A percentile compares a stretch with the other conserved stretches of the same genome.
Evolutionary conservation across 2,329 filamentous ascomycete genomes (phyloP).

Genomic region (Graphilbum fragrans): DNA sequence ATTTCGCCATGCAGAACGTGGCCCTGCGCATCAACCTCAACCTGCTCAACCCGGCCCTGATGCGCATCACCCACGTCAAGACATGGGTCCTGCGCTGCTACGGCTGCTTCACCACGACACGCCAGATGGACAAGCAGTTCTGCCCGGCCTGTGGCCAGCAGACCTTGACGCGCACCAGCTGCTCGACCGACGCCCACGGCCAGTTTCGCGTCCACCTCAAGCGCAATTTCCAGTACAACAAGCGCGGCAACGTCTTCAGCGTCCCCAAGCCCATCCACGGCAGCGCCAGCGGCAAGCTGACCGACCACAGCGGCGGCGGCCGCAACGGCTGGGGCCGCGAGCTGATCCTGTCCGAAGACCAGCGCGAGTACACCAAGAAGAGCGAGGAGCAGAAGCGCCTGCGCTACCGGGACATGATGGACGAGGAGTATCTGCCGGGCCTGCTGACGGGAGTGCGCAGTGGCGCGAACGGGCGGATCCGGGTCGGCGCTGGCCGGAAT

Average conservation of each 20-base stretch:
- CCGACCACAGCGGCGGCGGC: slow-evolving; percentile 44
- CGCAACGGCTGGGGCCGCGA: slow-evolving; percentile 78
- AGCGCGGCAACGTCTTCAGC: slow-evolving; percentile 80
- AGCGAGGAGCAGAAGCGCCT: slow-evolving; percentile 50
- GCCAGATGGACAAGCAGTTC: slow-evolving; percentile 81
- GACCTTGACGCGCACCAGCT: slow-evolving; percentile 73
- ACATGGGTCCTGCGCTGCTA: slow-evolving; percentile 89
- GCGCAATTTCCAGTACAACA: slow-evolving; percentile 94
- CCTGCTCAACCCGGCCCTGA: slow-evolving; percentile 56
- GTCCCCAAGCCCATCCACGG: slow-evolving; percentile 84
- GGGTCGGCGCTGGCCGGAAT: slow-evolving; percentile 74
- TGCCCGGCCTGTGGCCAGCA: slow-evolving; percentile 83
- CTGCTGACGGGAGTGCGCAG: slow-evolving; percentile 71
- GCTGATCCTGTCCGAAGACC: slow-evolving; percentile 82
- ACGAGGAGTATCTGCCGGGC: slow-evolving; percentile 80
- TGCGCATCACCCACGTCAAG: slow-evolving; percentile 73
- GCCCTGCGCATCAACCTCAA: slow-evolving; percentile 81
- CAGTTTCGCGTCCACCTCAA: slow-evolving; percentile 80
- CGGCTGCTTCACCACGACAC: slow-evolving; percentile 76
- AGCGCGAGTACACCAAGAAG: slow-evolving; percentile 75
- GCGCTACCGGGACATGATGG: slow-evolving; percentile 77
- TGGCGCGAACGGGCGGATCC: slow-evolving; percentile 53
- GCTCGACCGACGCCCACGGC: slow-evolving; percentile 65
- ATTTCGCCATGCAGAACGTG: slow-evolving; percentile 98
- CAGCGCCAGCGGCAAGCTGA: slow-evolving; percentile 62